phyloP scores from a whole-genome alignment of 1,139 yeast species.

The Yamadazyma spencermartinsiae region DNA sequence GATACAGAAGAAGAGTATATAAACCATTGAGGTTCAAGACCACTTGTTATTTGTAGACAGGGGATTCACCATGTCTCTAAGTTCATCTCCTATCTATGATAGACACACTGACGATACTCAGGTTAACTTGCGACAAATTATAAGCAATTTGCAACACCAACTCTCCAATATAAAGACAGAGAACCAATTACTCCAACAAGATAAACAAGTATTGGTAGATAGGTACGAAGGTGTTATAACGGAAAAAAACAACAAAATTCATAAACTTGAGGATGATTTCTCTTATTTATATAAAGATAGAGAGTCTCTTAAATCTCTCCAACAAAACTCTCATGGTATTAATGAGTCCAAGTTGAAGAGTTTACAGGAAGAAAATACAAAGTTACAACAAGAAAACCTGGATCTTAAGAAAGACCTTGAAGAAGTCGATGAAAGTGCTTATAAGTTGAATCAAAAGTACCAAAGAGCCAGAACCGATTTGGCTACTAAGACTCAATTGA shows the following conservation, averaged over 20 bases:
- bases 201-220: constrained; percentile 27
- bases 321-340: constrained; percentile 48
- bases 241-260: constrained; percentile 33
- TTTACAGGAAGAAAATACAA: constrained; percentile 27
- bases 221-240: constrained; percentile 31
- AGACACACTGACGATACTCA: constrained; percentile 18
- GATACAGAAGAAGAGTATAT: too few relatives aligned
- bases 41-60: too few relatives aligned
- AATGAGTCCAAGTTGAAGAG: constrained; percentile 40
- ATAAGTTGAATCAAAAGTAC: constrained; percentile 16
- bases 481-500: constrained; percentile 28
- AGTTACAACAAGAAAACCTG: constrained; percentile 20
- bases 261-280: constrained; percentile 51
- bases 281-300: constrained; percentile 58
- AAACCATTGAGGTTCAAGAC: too few relatives aligned
- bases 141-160: constrained; percentile 29
- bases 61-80: constrained; percentile 4
- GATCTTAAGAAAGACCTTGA: constrained; percentile 22
- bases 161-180: constrained; percentile 27
- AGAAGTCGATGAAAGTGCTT: constrained; percentile 24
- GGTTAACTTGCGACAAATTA: constrained; percentile 14
- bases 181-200: constrained; percentile 34
- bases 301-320: constrained; percentile 53
- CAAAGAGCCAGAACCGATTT: constrained; percentile 35
- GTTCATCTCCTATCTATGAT: constrained; percentile 19